Conservation (phyloP, 2,329 filamentous ascomycete genomes). For the Exophiala sp. region DNA sequence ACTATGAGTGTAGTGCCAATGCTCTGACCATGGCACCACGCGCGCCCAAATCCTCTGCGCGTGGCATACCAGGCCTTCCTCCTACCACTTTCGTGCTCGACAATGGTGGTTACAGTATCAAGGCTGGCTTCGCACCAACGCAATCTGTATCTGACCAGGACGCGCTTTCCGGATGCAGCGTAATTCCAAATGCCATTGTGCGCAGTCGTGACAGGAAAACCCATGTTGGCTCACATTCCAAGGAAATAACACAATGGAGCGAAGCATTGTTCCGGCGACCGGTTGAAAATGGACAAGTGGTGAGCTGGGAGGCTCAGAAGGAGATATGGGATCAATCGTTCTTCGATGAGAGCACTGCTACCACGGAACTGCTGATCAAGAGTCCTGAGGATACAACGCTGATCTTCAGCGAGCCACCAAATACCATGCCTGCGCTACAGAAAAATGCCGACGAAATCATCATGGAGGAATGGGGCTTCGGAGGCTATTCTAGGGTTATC, state of each 20-base stretch:
- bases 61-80: slow-evolving; percentile 51
- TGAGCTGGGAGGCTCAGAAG: slow-evolving; percentile 94
- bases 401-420: slow-evolving; percentile 80
- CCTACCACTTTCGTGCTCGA: slow-evolving; percentile 78
- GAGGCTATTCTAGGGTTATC: slow-evolving; percentile 73
- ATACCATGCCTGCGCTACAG: slow-evolving; percentile 75
- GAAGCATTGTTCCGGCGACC: slow-evolving; percentile 83
- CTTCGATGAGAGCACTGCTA: slow-evolving; percentile 64
- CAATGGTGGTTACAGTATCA: slow-evolving; percentile 88
- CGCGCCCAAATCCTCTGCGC: slow-evolving; percentile 51
- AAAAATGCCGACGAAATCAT: slow-evolving; percentile 92
- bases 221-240: slow-evolving; percentile 76
- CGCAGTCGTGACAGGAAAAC: slow-evolving; percentile 74
- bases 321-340: slow-evolving; percentile 94
- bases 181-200: slow-evolving; percentile 85
- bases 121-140: slow-evolving; percentile 70
- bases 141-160: slow-evolving; percentile 42
- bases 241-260: slow-evolving; percentile 79
- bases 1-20: too few relatives aligned
- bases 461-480: slow-evolving; percentile 95
- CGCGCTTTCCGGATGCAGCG: slow-evolving; percentile 50
- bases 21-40: slow-evolving; percentile 13
- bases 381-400: slow-evolving; percentile 80
- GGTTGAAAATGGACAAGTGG: slow-evolving; percentile 89
- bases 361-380: slow-evolving; percentile 44